Percentiles rank a stretch among this genome's conserved stretches.
Conservation (phyloP, 805 yeast genomes). For the Spathaspora girioi region DNA sequence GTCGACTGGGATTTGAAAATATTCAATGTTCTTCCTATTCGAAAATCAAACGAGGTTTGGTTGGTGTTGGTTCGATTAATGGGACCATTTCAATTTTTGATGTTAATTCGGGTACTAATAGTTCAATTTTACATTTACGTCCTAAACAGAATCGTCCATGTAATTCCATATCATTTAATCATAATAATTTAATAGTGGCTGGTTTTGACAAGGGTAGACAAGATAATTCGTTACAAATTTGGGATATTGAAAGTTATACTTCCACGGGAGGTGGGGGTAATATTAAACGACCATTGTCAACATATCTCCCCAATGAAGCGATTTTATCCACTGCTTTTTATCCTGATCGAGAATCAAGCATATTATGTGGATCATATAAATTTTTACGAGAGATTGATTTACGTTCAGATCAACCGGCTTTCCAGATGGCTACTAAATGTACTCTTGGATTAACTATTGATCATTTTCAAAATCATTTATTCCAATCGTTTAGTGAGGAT, state of each 20-base stretch:
- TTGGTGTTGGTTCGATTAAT: slow-evolving; percentile 71
- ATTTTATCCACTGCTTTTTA: slow-evolving; percentile 66
- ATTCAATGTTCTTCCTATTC: slow-evolving; percentile 69
- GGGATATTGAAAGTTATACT: slow-evolving; percentile 69
- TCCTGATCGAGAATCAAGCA: slow-evolving; percentile 49
- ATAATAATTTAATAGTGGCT: slow-evolving; percentile 60
- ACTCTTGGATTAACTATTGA: slow-evolving; percentile 66
- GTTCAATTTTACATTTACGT: slow-evolving; percentile 40
- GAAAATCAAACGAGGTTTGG: slow-evolving; percentile 48
- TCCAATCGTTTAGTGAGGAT: slow-evolving; percentile 77
- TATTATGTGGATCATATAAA: slow-evolving; percentile 75
- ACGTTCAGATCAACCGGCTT: slow-evolving; percentile 59
- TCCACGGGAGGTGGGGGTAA: slow-evolving; percentile 33
- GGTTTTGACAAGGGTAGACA: slow-evolving; percentile 78
- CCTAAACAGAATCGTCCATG: slow-evolving; percentile 73
- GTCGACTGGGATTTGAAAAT: slow-evolving; percentile 61
- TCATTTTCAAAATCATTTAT: slow-evolving; percentile 61
- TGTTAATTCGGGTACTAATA: slow-evolving; percentile 37
- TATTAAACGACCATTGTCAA: slow-evolving; percentile 48
- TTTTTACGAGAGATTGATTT: slow-evolving; percentile 75
- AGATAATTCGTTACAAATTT: slow-evolving; percentile 72
- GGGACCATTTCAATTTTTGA: slow-evolving; percentile 67
- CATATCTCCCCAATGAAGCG: slow-evolving; percentile 71
- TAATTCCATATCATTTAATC: slow-evolving; percentile 67
- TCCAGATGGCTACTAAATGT: slow-evolving; percentile 73